Percentiles rank a stretch among this genome's conserved stretches.
These are phyloP conservation scores for Cordyceps farinosa DNA, from an alignment of 2,329 filamentous ascomycete species.

Conservation along the genomic window DNA sequence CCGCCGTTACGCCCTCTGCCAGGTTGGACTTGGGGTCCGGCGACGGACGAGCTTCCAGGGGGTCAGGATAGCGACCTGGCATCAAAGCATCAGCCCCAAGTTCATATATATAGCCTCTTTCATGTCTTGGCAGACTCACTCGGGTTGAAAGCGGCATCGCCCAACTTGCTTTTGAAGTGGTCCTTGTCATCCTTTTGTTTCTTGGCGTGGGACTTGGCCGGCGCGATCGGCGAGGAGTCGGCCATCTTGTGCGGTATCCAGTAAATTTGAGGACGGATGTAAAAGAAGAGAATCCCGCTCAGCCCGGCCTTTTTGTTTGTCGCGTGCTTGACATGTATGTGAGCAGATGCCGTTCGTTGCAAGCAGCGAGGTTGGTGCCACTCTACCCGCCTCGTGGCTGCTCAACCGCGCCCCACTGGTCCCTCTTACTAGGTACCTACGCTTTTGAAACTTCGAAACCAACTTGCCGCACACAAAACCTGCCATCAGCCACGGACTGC, in stretches of 20 bases:
- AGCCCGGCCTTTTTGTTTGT: neutral
- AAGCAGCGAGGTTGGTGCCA: neutral
- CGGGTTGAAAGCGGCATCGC: constrained; percentile 45
- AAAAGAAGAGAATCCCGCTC: neutral
- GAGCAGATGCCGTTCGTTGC: neutral
- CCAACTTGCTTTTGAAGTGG: constrained; percentile 34
- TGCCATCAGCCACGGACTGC: neutral
- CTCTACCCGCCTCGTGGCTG: neutral
- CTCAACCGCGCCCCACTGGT: neutral
- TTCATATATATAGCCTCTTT: no score
- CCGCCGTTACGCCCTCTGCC: constrained; percentile 38
- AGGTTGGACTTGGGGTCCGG: constrained; percentile 30
- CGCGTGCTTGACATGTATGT: neutral
- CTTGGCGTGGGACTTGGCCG: constrained; percentile 30
- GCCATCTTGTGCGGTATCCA: neutral
- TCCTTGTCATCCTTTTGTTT: constrained; percentile 45
- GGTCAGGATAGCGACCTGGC: constrained; percentile 43
- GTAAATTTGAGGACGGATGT: neutral
- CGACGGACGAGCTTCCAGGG: constrained; percentile 38
- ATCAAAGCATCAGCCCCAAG: constrained; percentile 19
- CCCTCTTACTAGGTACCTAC: neutral
- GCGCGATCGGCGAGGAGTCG: constrained; percentile 19
- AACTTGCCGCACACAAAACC: neutral
- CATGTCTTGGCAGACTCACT: constrained; percentile 31
- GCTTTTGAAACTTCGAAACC: neutral